These are phyloP conservation scores for Paecilomyces variotii DNA, from an alignment of 2,329 filamentous ascomycete species.

Conservation along the genomic window DNA sequence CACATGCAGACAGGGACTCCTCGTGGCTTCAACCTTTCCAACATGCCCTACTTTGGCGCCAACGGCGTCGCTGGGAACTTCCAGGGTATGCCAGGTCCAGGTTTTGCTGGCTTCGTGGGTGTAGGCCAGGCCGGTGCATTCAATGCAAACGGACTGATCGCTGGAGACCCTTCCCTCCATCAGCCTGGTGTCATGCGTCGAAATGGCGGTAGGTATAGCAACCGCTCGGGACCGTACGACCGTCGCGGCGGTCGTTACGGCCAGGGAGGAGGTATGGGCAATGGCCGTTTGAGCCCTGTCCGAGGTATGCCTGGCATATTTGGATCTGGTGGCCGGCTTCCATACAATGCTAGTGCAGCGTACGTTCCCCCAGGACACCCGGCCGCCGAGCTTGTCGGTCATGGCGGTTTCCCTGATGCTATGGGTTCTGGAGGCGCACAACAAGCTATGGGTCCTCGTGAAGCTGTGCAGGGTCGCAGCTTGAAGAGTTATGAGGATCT, in stretches of 20 bases:
- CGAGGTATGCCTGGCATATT: conserved; percentile 30
- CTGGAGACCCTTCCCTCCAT: conserved; percentile 40
- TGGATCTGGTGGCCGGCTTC: conserved; percentile 23
- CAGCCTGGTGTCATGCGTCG: conserved; percentile 61
- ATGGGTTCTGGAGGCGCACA: conserved; percentile 59
- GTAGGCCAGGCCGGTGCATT: conserved; percentile 19
- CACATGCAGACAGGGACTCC: conserved; percentile 76
- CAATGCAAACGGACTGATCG: conserved; percentile 21
- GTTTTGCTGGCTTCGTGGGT: conserved; percentile 27
- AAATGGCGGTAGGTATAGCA: conserved; percentile 54
- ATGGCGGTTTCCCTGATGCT: conserved; percentile 36
- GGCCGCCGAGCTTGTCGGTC: conserved; percentile 33
- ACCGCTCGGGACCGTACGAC: conserved; percentile 66
- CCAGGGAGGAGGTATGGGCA: conserved; percentile 35
- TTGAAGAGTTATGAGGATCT: conserved; percentile 97
- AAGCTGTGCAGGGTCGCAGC: conserved; percentile 86
- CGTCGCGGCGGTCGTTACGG: conserved; percentile 52
- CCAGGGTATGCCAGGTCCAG: conserved; percentile 19
- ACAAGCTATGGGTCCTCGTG: conserved; percentile 68
- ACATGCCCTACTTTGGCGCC: conserved; percentile 52
- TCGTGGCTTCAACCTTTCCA: conserved; percentile 80
- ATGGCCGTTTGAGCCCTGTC: conserved; percentile 41
- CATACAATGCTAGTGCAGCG: conserved; percentile 20
- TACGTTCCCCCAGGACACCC: conserved; percentile 34
- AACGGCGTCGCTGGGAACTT: conserved; percentile 28